Conservation (phyloP, 768 basidiomycete species). For the Lentinus tigrinus region DNA sequence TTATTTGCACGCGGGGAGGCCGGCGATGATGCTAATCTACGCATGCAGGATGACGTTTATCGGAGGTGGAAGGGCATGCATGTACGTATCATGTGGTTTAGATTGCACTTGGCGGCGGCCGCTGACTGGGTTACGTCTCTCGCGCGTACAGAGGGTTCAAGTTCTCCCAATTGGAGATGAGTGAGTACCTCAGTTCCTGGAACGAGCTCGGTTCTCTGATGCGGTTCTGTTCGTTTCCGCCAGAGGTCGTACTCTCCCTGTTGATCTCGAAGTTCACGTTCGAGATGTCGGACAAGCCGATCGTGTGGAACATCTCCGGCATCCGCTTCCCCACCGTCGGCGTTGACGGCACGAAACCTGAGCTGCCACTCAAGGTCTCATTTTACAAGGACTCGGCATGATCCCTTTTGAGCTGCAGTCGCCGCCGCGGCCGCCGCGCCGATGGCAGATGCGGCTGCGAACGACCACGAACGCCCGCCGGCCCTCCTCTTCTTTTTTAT, state of each 20-base stretch:
- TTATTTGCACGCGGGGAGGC: background rate
- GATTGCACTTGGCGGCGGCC: background rate
- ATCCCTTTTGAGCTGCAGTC: background rate
- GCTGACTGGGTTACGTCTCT: background rate
- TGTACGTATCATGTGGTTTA: constrained; percentile 19
- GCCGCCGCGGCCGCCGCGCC: too few species aligned
- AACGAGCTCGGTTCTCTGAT: background rate
- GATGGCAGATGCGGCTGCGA: background rate
- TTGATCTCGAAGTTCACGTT: constrained; percentile 28
- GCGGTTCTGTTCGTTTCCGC: background rate
- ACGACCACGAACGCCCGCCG: too few species aligned
- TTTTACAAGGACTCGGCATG: background rate
- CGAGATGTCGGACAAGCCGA: constrained; percentile 23
- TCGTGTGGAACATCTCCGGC: constrained; percentile 30
- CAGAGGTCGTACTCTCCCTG: constrained; percentile 30
- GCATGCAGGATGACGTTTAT: constrained; percentile 31
- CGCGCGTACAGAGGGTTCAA: constrained; percentile 18
- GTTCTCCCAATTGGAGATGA: constrained; percentile 24
- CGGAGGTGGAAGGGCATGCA: constrained; percentile 30
- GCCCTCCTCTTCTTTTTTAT: too few species aligned
- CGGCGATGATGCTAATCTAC: background rate
- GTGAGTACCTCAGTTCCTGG: background rate
- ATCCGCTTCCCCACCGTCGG: constrained; percentile 29
- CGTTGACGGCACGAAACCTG: constrained; percentile 15
- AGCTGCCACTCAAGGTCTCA: constrained; percentile 27